Conservation (phyloP, 2,329 filamentous ascomycete genomes). For the Clonostachys rhizophaga region DNA sequence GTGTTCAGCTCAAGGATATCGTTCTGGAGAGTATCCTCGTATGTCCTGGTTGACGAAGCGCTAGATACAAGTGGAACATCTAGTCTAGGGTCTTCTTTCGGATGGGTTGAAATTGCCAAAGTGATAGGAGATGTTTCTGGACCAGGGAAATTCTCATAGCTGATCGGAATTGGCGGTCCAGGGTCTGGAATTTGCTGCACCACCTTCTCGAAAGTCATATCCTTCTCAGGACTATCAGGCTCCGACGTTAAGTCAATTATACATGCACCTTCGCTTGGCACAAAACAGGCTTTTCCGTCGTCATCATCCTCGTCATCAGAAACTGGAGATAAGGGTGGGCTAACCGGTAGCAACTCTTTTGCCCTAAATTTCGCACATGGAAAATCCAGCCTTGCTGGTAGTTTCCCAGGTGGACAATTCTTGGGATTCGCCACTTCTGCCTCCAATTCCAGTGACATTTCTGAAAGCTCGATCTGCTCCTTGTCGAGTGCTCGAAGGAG, state of each 20-base stretch:
- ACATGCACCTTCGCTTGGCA: slow-evolving; percentile 9
- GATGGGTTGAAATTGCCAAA: too few relatives aligned
- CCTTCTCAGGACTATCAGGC: slow-evolving; percentile 14
- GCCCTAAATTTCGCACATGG: background rate
- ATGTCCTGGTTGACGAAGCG: too few relatives aligned
- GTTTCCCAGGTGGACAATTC: background rate
- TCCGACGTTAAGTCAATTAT: slow-evolving; percentile 21
- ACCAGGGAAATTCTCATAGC: too few relatives aligned
- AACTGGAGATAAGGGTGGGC: slow-evolving; percentile 18
- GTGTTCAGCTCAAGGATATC: too few relatives aligned
- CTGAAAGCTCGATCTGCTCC: slow-evolving; percentile 7
- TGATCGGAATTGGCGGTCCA: too few relatives aligned
- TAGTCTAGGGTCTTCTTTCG: background rate
- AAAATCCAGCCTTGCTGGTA: background rate
- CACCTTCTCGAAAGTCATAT: too few relatives aligned
- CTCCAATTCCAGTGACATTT: background rate
- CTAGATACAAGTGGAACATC: background rate
- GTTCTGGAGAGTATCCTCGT: too few relatives aligned
- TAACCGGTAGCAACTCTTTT: slow-evolving; percentile 10
- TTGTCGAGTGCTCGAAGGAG: slow-evolving; percentile 16
- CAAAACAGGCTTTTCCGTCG: slow-evolving; percentile 4
- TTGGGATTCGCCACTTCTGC: background rate
- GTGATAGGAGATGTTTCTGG: too few relatives aligned
- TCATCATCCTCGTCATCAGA: slow-evolving; percentile 6
- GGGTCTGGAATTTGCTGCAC: too few relatives aligned